Evolutionary conservation across 192 early-diverging fungal species (phyloP).

Genomic region (Neocallimastix lanati): DNA sequence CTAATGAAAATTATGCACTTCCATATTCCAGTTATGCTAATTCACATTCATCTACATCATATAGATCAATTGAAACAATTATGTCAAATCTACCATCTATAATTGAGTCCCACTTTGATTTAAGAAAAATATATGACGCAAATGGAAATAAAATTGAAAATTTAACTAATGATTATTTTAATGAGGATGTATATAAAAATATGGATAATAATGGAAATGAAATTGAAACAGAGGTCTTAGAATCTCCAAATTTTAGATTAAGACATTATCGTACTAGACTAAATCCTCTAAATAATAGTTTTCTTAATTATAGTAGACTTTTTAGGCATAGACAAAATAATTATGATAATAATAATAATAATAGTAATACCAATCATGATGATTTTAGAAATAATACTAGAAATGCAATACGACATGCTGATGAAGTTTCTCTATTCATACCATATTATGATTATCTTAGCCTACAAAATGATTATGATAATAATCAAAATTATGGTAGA

Average conservation of each 20-base stretch:
- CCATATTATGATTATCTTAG: background rate
- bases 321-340: background rate
- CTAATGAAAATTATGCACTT: no score
- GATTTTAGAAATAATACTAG: background rate
- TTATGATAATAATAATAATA: background rate
- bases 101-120: background rate
- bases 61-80: no score
- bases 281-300: background rate
- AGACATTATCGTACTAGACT: background rate
- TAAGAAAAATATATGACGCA: background rate
- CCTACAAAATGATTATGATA: background rate
- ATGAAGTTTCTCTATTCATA: no score
- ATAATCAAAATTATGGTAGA: background rate
- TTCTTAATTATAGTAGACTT: background rate
- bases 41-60: background rate
- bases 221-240: background rate
- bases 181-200: background rate
- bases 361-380: background rate
- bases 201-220: background rate
- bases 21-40: background rate
- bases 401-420: no score
- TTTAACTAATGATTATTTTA: background rate
- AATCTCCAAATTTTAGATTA: background rate
- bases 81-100: background rate
- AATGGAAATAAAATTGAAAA: background rate